Base-by-base conservation (phyloP, 2,329 filamentous ascomycete species). In the Truncatella angustata region DNA sequence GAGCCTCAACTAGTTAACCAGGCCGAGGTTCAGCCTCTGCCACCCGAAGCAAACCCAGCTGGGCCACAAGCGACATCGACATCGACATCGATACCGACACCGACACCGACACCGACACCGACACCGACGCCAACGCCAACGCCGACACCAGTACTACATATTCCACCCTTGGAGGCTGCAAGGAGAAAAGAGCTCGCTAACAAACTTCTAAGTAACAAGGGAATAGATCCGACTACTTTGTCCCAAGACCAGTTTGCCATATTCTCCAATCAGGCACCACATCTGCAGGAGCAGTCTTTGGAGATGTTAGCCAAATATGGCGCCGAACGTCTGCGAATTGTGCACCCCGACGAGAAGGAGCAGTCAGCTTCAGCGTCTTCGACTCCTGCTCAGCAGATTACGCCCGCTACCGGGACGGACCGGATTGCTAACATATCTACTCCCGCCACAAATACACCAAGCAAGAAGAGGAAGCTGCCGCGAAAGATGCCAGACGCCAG, bases 221-320 rank as follows among this genome's bases (percentile, higher is more conserved):
- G 70, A 4, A 73, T 84, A n/a, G 74, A 81, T 34, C 79, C 78
- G 1, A 66, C 69, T 2, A 77, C 79, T 0, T 66, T 84, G 9
- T 80, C 77, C 0, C 55, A 65, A 4, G 80, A 84, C 42, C 81
- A 84, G 59, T 81, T 84, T 54, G 76, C 70, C 57, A 84, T 83
- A 14, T 82, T 85, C 57, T 72, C 80, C 7, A 84, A 85, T 50
- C 81, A 85, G 63, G 75, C 80, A 1, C 79, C 80, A 0, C 72
- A 76, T 3, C 64, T 84, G 5, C 81, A 84, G 56, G 67, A 70
- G 49, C 73, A 79, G 49, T 84, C 81, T 1, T 65, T 85, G 12
- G 72, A 70, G 1, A 80, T 85, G 79, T 70, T 84, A 10, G 72
- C 75, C 1, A 76, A 74, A 58, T 83, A 83, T 51, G 81, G 81